Percentiles rank a stretch among this genome's conserved stretches.
Evolutionary conservation across 306 rosid genomes (phyloP).

Genomic region (Amphicarpaea edgeworthii): DNA sequence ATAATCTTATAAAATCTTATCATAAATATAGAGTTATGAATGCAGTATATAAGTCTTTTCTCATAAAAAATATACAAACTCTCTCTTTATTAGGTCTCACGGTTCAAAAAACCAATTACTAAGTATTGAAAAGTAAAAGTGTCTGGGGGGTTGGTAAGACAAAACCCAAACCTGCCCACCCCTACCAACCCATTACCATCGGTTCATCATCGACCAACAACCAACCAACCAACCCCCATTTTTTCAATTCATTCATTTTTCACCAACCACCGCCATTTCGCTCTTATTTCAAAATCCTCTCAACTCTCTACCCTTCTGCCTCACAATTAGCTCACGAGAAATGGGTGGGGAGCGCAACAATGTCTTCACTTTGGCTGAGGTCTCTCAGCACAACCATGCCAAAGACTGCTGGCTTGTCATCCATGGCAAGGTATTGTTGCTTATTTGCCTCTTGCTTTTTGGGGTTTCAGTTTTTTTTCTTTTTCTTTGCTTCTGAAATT

Average conservation of each 20-base stretch:
- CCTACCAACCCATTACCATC: constrained; percentile 39
- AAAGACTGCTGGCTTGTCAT: constrained; percentile 90
- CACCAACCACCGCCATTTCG: constrained; percentile 43
- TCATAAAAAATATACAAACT: no score
- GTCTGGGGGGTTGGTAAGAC: constrained; percentile 9
- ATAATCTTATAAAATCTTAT: no score
- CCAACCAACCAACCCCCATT: constrained; percentile 11
- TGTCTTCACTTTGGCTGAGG: constrained; percentile 72
- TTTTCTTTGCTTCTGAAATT: not conserved
- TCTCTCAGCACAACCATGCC: constrained; percentile 60
- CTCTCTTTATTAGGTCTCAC: no score
- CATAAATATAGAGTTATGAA: no score
- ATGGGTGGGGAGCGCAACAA: constrained; percentile 70
- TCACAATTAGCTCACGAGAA: not conserved
- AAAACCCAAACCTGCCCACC: not conserved
- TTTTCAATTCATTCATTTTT: not conserved
- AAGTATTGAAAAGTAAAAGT: not conserved
- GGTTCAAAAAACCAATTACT: no score
- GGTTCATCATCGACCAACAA: constrained; percentile 15
- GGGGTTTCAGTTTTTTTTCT: not conserved
- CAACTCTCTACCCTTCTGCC: not conserved
- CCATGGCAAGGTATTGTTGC: constrained; percentile 68
- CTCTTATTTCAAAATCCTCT: constrained; percentile 46
- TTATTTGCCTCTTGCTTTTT: not conserved
- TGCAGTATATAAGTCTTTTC: no score